Evolutionary conservation across 352 stramenopile species (phyloP), one percentile per base, ranked within the genome.

Genomic region (Globisporangium middletonii): DNA sequence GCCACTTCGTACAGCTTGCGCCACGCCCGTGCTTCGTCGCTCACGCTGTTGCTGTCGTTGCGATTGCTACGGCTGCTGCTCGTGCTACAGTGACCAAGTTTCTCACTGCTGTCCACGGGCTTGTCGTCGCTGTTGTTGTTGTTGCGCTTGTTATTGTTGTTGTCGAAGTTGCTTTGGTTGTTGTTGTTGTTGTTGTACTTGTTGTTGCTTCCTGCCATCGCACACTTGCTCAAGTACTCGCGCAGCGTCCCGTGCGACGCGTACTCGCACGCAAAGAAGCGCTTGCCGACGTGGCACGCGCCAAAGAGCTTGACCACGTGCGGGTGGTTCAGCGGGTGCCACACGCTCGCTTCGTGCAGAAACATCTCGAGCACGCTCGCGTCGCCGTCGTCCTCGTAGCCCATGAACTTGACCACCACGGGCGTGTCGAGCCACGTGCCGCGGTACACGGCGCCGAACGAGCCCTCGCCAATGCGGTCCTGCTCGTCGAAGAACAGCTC

Each of bases 1-100:
- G 58, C 66, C 28, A 55, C 59, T 15, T 73, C 63, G 7, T 65
- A 56, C 42, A 73, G 43, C 30, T 48, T 60, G 1, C 45, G 45
- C 66, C 66, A 73, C 19, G 51, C 37, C 13, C 18, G 5, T 18
- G 44, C 44, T n/a, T 26, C 23, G 44, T 42, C 37, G 44, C 18
- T 28, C 18, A 28, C 44, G 9, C 3, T 15, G 44, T 23, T 13
- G 44, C 44, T 4, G 19, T 26, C 15, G 13, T 42, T 13, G 37
- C 37, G 8, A 42, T 9, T 13, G 13, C 11, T 23, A 19, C 37
- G 37, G 23, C 23, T 23, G 23, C 23, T 23, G 23, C 23, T 23
- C 23, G 23, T 23, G 23, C 23, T 23, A 23, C 23, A 23, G 23
- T 23, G 23, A 23, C 23, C 23, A 23, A 23, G 23, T 23, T 23